These are phyloP conservation scores for Silene coronaria DNA, from an alignment of 179 eudicot species.

Conservation along the genomic window DNA sequence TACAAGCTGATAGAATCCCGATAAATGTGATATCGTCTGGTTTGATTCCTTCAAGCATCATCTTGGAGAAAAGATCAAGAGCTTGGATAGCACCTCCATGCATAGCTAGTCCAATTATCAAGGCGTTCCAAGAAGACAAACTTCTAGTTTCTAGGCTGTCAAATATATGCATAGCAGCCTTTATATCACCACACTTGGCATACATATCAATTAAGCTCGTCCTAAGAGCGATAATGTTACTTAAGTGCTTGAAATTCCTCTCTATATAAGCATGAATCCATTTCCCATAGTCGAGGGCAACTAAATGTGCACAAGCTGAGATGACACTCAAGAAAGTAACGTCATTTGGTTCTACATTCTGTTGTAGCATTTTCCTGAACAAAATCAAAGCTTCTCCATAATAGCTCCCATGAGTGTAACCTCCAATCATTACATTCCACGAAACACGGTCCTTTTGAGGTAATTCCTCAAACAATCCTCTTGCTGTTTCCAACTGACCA, in stretches of 20 bases:
- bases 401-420: constrained; percentile 39
- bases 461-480: constrained; percentile 42
- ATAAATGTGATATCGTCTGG: constrained; percentile 62
- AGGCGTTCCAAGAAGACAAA: constrained; percentile 49
- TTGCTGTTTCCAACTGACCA: constrained; percentile 42
- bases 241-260: constrained; percentile 27
- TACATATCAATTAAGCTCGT: constrained; percentile 60
- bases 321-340: constrained; percentile 48
- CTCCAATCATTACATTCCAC: constrained; percentile 72
- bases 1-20: constrained; percentile 55
- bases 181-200: constrained; percentile 59
- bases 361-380: constrained; percentile 41
- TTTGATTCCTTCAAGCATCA: constrained; percentile 33
- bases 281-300: constrained; percentile 56
- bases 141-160: constrained; percentile 19
- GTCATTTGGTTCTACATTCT: constrained; percentile 38
- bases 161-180: constrained; percentile 51
- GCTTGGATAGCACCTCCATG: constrained; percentile 47
- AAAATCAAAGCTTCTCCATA: constrained; percentile 42
- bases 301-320: constrained; percentile 63
- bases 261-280: constrained; percentile 58
- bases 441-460: constrained; percentile 39
- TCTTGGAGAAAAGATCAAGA: constrained; percentile 41
- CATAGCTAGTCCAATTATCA: constrained; percentile 51
- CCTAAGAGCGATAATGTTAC: constrained; percentile 27